Conservation (phyloP, 495 filamentous ascomycete species). For the Jackrogersella multiformis region DNA sequence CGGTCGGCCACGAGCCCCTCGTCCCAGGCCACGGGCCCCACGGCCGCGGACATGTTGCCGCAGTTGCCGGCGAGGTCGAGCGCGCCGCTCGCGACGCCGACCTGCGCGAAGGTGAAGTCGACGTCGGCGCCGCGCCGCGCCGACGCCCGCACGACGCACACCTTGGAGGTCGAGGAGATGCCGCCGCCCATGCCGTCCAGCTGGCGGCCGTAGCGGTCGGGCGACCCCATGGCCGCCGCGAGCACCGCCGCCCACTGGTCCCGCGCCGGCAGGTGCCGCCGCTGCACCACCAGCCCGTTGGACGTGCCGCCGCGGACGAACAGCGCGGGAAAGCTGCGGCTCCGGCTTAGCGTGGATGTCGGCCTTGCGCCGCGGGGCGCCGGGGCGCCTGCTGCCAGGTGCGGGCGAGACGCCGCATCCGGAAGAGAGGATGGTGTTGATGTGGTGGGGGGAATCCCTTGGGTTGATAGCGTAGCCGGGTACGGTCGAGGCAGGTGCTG, state of each 20-base stretch:
- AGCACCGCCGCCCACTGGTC: conserved; percentile 67
- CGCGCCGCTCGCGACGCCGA: conserved; percentile 66
- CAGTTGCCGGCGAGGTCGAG: conserved; percentile 77
- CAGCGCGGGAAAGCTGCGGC: conserved; percentile 61
- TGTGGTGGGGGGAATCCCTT: not conserved
- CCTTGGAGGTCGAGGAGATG: conserved; percentile 73
- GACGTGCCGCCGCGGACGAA: conserved; percentile 81
- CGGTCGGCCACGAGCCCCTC: conserved; percentile 52
- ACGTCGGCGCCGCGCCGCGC: conserved; percentile 64
- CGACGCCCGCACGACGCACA: conserved; percentile 68
- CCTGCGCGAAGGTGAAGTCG: conserved; percentile 76
- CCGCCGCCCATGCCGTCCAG: conserved; percentile 78
- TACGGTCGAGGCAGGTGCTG: not conserved
- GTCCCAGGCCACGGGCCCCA: conserved; percentile 73
- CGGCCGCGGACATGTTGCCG: conserved; percentile 74
- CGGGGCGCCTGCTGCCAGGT: not conserved
- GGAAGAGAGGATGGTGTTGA: not conserved
- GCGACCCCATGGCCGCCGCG: conserved; percentile 69
- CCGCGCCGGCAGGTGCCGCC: conserved; percentile 58
- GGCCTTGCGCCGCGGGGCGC: not conserved
- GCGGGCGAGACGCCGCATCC: not conserved
- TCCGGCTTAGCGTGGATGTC: not conserved
- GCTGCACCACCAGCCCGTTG: conserved; percentile 70
- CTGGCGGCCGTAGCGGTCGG: conserved; percentile 73
- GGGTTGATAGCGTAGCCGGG: not conserved